Conservation (phyloP, 2,329 filamentous ascomycete species). For the Ploettnerulaceae sp. region DNA sequence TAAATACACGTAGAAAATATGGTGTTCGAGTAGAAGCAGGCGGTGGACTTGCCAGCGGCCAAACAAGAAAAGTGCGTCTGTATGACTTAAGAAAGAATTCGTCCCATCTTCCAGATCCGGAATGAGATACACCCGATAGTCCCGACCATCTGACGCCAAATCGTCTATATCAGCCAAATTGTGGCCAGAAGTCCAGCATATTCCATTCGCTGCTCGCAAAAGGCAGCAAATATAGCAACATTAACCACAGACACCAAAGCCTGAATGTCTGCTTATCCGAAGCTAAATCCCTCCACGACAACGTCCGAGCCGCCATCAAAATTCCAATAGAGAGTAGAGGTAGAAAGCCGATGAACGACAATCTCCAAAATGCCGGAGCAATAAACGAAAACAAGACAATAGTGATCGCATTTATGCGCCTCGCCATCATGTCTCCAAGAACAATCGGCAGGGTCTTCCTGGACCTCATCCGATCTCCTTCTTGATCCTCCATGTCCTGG, state of each 20-base stretch:
- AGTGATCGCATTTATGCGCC: background rate
- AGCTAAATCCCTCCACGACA: background rate
- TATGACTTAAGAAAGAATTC: no score
- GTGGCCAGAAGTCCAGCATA: background rate
- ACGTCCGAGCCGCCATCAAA: background rate
- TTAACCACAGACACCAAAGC: slow-evolving; percentile 9
- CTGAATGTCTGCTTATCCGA: slow-evolving; percentile 6
- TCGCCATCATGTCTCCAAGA: slow-evolving; percentile 2
- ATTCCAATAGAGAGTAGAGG: background rate
- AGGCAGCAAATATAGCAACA: slow-evolving; percentile 4
- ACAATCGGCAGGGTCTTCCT: slow-evolving; percentile 29
- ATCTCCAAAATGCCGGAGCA: slow-evolving; percentile 5
- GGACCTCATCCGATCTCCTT: slow-evolving; percentile 26
- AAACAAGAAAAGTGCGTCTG: no score
- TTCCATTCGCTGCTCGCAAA: slow-evolving; percentile 1
- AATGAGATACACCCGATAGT: no score
- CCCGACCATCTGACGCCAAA: no score
- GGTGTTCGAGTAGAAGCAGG: no score
- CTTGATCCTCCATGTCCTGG: slow-evolving; percentile 32
- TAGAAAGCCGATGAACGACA: background rate
- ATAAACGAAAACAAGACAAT: slow-evolving; percentile 4
- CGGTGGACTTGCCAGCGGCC: no score
- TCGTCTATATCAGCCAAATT: no score
- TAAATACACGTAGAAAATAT: no score
- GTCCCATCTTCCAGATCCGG: no score